Evolutionary conservation across 805 yeast species (phyloP), one percentile per base, ranked within the genome.

Genomic region (Pichia occidentalis): DNA sequence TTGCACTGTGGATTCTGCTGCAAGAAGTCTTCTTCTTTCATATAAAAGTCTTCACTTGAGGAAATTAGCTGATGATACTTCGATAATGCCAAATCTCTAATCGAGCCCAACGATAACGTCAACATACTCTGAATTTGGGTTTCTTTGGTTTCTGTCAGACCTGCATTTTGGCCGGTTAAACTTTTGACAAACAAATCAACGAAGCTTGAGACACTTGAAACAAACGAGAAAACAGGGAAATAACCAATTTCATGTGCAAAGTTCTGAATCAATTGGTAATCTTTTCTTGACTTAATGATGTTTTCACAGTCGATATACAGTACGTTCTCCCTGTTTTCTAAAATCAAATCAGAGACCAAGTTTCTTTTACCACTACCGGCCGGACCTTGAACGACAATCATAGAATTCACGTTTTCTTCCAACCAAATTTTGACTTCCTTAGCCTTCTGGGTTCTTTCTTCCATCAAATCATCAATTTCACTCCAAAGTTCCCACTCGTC

Each of bases 361-460:
- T 79, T 90, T 43, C 78, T 73, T 51, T 92, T 90, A 17, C 97
- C 98, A n/a, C 95, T 78, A 5, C 98, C 98, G 47, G 85, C 72
- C 5, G 98, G 97, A 10, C 98, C 98, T 45, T 80, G 75, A 3
- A 92, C 78, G 3, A 92, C 76, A 19, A 90, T 87, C 54, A 87
- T 92, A 2, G 97, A 85, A 56, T 83, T 80, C n/a, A 79, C 77
- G 45, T 87, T 88, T 57, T 92, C 98, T 41, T 77, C 78, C 5
- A 92, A 64, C 92, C 95, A 84, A 48, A 83, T 64, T 47, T 70
- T 72, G 39, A 92, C 53, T 46, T 82, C 85, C 40, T 78, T 76
- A 1, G 81, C 76, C 43, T 74, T 72, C 36, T 78, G 82, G 26
- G 66, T 58, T 29, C 95, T 65, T 50, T 87, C 94, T 24, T 71